These are phyloP conservation scores for Coprinellus aureogranulatus DNA, from an alignment of 768 basidiomycete species.

Conservation along the genomic window DNA sequence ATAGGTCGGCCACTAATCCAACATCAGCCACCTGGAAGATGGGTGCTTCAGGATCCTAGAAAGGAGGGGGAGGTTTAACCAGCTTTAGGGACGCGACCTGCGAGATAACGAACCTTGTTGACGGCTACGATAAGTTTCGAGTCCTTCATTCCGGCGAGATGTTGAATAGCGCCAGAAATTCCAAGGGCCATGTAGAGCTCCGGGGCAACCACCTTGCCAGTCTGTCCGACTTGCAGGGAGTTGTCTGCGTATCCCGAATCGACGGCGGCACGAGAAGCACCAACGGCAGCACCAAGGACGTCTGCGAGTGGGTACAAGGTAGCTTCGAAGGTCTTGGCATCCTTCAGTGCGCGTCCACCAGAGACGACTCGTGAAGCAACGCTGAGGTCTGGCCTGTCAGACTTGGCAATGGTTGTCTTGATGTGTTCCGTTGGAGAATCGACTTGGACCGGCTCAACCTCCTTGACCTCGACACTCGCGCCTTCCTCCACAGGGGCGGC, in stretches of 20 bases:
- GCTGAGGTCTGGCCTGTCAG: slow-evolving; percentile 89
- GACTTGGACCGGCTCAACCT: slow-evolving; percentile 63
- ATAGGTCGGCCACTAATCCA: slow-evolving; percentile 92
- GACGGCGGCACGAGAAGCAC: slow-evolving; percentile 96
- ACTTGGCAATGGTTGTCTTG: slow-evolving; percentile 77
- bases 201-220: slow-evolving; percentile 96
- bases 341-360: slow-evolving; percentile 93
- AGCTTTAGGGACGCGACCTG: too few species aligned
- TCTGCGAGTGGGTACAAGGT: slow-evolving; percentile 92
- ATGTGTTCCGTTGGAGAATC: slow-evolving; percentile 61
- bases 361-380: slow-evolving; percentile 87
- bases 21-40: slow-evolving; percentile 99
- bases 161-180: slow-evolving; percentile 98
- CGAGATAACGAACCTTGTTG: too few species aligned
- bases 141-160: slow-evolving; percentile 99
- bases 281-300: slow-evolving; percentile 89
- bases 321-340: slow-evolving; percentile 85
- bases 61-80: too few species aligned
- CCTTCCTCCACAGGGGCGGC: slow-evolving; percentile 55
- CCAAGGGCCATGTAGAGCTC: slow-evolving; percentile 95
- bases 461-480: slow-evolving; percentile 56
- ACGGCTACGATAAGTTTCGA: slow-evolving; percentile 97
- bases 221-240: slow-evolving; percentile 98
- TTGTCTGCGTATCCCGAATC: slow-evolving; percentile 99
- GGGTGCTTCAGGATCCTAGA: slow-evolving; percentile 91